Evolutionary conservation across 345 rosid species (phyloP).

Genomic region (Boechera divaricarpa): DNA sequence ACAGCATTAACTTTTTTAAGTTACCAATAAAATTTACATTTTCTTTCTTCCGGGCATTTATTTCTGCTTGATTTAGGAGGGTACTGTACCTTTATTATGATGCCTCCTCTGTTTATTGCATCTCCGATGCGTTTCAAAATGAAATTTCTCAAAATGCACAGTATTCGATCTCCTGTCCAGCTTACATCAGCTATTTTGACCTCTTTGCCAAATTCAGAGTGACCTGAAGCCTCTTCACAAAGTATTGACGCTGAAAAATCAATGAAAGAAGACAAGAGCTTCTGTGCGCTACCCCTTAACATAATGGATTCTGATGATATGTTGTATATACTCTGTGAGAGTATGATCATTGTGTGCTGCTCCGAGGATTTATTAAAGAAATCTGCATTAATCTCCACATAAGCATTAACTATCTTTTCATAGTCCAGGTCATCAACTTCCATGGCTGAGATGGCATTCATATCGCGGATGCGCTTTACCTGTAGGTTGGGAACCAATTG

Average conservation of each 20-base stretch:
- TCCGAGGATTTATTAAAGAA: slow-evolving; percentile 57
- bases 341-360: slow-evolving; percentile 66
- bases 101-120: slow-evolving; percentile 63
- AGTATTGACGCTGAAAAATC: slow-evolving; percentile 70
- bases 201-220: slow-evolving; percentile 41
- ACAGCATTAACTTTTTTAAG: slow-evolving; percentile 9
- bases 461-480: slow-evolving; percentile 65
- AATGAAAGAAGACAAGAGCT: slow-evolving; percentile 70
- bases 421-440: slow-evolving; percentile 89
- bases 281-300: slow-evolving; percentile 77
- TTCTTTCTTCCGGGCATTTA: background rate
- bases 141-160: slow-evolving; percentile 58
- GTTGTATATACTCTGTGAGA: slow-evolving; percentile 79
- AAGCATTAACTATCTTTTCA: slow-evolving; percentile 66
- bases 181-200: slow-evolving; percentile 45
- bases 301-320: slow-evolving; percentile 76
- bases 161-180: slow-evolving; percentile 68
- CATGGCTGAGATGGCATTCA: slow-evolving; percentile 73
- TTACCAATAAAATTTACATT: background rate
- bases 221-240: slow-evolving; percentile 41
- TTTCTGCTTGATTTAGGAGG: slow-evolving; percentile 13
- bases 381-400: slow-evolving; percentile 60
- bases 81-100: slow-evolving; percentile 65
- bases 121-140: slow-evolving; percentile 72
- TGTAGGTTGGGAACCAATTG: slow-evolving; percentile 48